A percentile compares a stretch with the other conserved stretches of the same genome.
phyloP scores from a whole-genome alignment of 257 asterid genomes.

The Fraxinus americana region DNA sequence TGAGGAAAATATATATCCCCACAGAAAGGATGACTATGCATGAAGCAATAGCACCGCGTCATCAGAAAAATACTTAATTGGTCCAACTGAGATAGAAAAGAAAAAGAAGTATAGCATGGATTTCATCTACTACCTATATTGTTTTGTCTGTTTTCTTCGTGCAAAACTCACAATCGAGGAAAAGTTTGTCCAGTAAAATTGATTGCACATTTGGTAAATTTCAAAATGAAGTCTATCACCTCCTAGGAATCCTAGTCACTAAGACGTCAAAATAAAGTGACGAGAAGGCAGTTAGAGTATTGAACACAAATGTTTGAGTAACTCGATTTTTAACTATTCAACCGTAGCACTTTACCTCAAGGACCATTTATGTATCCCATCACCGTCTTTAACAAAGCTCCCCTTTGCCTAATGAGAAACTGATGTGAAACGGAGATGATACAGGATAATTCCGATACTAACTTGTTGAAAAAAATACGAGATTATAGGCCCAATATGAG shows the following conservation, averaged over 20 bases:
- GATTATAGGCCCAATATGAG: no score
- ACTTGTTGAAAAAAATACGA: no score
- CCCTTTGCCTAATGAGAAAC: background rate
- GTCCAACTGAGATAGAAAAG: background rate
- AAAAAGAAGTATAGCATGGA: background rate
- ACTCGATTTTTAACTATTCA: no score
- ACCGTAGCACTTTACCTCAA: no score
- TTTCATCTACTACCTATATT: background rate
- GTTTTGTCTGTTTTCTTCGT: no score
- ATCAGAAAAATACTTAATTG: slow-evolving; percentile 21
- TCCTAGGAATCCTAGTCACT: background rate
- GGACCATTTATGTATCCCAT: no score
- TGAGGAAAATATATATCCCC: slow-evolving; percentile 97
- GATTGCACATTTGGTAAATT: background rate
- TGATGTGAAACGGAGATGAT: no score
- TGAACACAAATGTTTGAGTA: no score
- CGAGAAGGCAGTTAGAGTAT: no score
- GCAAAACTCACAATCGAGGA: background rate
- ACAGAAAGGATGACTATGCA: slow-evolving; percentile 86
- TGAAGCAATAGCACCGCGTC: slow-evolving; percentile 19
- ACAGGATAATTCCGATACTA: no score
- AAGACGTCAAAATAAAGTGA: no score
- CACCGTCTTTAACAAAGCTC: no score
- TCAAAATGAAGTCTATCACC: background rate
- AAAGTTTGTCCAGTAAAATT: background rate